phyloP scores from a whole-genome alignment of 2,329 filamentous ascomycete species.

The Aureobasidium sp. region DNA sequence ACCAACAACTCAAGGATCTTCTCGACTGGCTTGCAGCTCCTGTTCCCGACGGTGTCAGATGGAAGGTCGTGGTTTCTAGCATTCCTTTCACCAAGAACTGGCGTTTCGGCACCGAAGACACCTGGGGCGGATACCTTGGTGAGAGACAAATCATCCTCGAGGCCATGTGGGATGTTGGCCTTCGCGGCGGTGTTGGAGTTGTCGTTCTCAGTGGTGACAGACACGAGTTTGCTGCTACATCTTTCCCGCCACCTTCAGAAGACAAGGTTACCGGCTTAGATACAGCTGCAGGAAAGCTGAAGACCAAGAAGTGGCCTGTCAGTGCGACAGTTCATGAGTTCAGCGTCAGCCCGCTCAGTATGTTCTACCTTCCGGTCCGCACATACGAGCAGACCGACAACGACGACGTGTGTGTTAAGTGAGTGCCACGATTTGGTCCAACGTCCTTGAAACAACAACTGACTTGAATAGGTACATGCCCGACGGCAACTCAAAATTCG shows the following conservation, averaged over 20 bases:
- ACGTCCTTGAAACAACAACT: background rate
- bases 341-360: conserved; percentile 80
- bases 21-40: conserved; percentile 65
- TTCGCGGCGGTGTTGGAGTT: conserved; percentile 60
- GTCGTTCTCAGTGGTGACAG: conserved; percentile 84
- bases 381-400: conserved; percentile 76
- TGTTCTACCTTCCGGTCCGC: conserved; percentile 82
- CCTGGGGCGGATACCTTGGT: conserved; percentile 83
- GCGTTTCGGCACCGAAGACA: conserved; percentile 79
- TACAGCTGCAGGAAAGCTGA: conserved; percentile 17
- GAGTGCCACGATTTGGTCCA: conserved; percentile 30
- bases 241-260: conserved; percentile 50
- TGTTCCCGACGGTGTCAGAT: conserved; percentile 69
- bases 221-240: conserved; percentile 94
- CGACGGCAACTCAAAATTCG: conserved; percentile 82
- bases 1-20: conserved; percentile 69
- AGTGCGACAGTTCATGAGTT: conserved; percentile 75
- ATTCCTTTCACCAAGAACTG: conserved; percentile 98
- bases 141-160: conserved; percentile 76
- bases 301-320: conserved; percentile 44
- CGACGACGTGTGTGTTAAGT: conserved; percentile 79
- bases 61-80: conserved; percentile 87
- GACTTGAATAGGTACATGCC: conserved; percentile 58
- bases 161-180: conserved; percentile 84
- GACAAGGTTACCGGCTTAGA: conserved; percentile 32